phyloP scores from a whole-genome alignment of 495 filamentous ascomycete species.

The Penicilliopsis zonata region DNA sequence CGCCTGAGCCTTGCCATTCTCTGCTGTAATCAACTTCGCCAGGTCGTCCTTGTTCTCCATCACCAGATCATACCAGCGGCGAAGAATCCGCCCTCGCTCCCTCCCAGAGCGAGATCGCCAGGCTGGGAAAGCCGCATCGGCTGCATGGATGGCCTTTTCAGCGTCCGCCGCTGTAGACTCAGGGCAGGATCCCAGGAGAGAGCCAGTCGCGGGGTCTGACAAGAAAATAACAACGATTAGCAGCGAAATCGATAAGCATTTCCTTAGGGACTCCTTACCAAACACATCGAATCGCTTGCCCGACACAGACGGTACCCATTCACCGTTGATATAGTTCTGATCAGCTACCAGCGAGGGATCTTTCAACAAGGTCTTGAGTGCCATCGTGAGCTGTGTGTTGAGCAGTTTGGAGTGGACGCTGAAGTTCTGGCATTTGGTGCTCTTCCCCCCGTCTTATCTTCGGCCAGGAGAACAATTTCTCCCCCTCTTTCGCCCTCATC shows the following conservation, averaged over 20 bases:
- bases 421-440: no score
- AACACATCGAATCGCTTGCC: no score
- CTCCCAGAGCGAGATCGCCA: conserved; percentile 59
- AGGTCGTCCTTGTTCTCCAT: conserved; percentile 65
- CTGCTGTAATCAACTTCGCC: conserved; percentile 47
- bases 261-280: no score
- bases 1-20: conserved; percentile 64
- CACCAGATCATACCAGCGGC: conserved; percentile 42
- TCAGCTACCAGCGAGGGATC: conserved; percentile 58
- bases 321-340: conserved; percentile 60
- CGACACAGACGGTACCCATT: no score
- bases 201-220: not conserved
- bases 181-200: not conserved
- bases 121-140: conserved; percentile 51
- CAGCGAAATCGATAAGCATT: no score
- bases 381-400: no score
- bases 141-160: conserved; percentile 53
- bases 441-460: no score
- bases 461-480: no score
- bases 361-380: no score
- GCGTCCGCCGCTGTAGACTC: conserved; percentile 32
- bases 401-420: no score
- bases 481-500: no score
- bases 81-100: conserved; percentile 45
- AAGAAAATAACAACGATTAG: no score